Evolutionary conservation across 257 asterid species (phyloP), one percentile per base, ranked within the genome.

Genomic region (Striga asiatica): DNA sequence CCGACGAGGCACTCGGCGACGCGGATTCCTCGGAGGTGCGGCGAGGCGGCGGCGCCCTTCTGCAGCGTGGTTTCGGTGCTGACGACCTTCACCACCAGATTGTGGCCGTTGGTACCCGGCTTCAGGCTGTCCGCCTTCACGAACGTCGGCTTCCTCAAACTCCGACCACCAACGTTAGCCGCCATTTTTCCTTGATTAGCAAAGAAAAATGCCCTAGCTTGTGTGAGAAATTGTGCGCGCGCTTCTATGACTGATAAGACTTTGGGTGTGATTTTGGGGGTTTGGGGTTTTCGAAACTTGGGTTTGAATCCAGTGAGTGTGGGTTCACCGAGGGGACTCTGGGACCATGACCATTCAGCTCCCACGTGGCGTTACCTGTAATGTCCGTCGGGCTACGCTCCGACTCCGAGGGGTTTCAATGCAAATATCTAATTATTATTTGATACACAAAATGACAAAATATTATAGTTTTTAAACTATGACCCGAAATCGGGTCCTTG

Each of bases 1-100:
- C 85, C 95, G 47, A 85, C 77, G 43, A 85, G 78, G 66, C 95
- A 85, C 58, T 85, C 95, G 0, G 95, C 68, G 65, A 85, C 78
- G 69, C 82, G 74, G 43, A 79, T 76, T 53, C 66, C 72, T 4
- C 75, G 80, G 54, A 77, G 75, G 66, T 62, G 79, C 9, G 65
- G 65, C 10, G 86, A 66, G 34, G 70, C 77, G 4, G 87, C 62
- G 62, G 67, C 69, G 18, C 81, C 88, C 35, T 67, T 76, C 23
- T 67, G 72, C 58, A 76, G 54, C 45, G 80, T 83, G 4, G 65
- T 56, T 29, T 54, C 69, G 65, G 83, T 76, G 45, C 53, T 54
- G 54, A 85, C 38, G 39, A 82, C 83, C 57, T 74, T 82, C 4
- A 78, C 95, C 38, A 54, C 63, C 22, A 85, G 77, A 0, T 77